Evolutionary conservation across 225 moss, liverwort and hornwort species (phyloP).

Genomic region (Marchantia paleacea): DNA sequence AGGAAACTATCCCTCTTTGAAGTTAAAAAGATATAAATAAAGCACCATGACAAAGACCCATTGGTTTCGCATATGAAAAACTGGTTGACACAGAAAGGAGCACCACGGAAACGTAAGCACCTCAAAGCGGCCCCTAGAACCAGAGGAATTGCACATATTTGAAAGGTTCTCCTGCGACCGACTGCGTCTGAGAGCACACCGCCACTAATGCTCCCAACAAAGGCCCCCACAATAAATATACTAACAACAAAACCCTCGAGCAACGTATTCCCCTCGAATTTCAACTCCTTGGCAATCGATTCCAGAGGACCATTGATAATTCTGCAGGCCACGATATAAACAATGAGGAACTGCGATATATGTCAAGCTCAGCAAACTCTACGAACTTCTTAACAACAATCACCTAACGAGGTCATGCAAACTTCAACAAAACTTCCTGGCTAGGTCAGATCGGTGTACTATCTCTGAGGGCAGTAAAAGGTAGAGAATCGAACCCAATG

Average conservation of each 20-base stretch:
- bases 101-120: constrained; percentile 25
- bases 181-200: constrained; percentile 80
- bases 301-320: constrained; percentile 94
- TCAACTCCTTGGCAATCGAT: constrained; percentile 84
- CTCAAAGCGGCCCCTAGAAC: constrained; percentile 78
- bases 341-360: background rate
- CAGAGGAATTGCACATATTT: constrained; percentile 78
- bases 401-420: background rate
- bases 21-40: background rate
- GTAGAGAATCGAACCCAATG: constrained; percentile 61
- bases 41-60: no score
- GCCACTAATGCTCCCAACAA: constrained; percentile 83
- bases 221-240: constrained; percentile 87
- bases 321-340: constrained; percentile 37
- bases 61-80: background rate
- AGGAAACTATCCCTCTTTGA: background rate
- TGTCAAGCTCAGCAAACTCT: background rate
- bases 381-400: background rate
- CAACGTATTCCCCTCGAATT: constrained; percentile 81
- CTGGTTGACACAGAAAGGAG: background rate
- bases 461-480: background rate
- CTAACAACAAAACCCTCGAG: constrained; percentile 92
- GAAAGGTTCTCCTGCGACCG: constrained; percentile 85
- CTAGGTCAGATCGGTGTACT: background rate
- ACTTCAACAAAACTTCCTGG: background rate